Evolutionary conservation across 805 yeast species (phyloP).

Genomic region (Teunomyces tritomae): DNA sequence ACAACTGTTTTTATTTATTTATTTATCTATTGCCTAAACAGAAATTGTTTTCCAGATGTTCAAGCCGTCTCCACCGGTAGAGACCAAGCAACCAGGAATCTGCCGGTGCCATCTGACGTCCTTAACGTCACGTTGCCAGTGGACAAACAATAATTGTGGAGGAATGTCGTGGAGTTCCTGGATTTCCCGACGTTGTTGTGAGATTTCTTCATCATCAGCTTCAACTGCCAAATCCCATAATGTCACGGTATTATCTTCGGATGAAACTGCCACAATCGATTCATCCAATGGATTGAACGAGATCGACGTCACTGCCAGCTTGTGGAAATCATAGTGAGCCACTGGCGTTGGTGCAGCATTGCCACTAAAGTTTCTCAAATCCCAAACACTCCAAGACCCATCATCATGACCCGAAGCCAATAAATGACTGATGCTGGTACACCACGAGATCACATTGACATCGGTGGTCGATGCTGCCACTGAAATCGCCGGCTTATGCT

Average conservation of each 20-base stretch:
- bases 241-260: constrained; percentile 95
- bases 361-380: constrained; percentile 76
- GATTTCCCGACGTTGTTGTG: constrained; percentile 75
- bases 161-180: constrained; percentile 87
- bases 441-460: constrained; percentile 96
- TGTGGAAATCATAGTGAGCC: constrained; percentile 93
- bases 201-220: constrained; percentile 96
- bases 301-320: constrained; percentile 87
- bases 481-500: constrained; percentile 86
- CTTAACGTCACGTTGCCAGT: constrained; percentile 97
- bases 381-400: constrained; percentile 98
- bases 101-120: constrained; percentile 98
- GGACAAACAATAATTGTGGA: constrained; percentile 92
- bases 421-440: constrained; percentile 77
- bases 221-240: constrained; percentile 98
- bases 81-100: constrained; percentile 91
- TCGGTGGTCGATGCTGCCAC: constrained; percentile 79
- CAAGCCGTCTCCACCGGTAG: constrained; percentile 95
- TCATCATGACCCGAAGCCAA: constrained; percentile 97
- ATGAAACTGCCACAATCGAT: constrained; percentile 90
- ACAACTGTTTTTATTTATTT: no score
- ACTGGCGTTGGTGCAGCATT: constrained; percentile 69
- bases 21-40: constrained; percentile 47
- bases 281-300: constrained; percentile 95
- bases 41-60: constrained; percentile 96